Base-by-base conservation (phyloP, 371 early-diverging fungal genomes). In the Caulochytrium protostelioides region DNA sequence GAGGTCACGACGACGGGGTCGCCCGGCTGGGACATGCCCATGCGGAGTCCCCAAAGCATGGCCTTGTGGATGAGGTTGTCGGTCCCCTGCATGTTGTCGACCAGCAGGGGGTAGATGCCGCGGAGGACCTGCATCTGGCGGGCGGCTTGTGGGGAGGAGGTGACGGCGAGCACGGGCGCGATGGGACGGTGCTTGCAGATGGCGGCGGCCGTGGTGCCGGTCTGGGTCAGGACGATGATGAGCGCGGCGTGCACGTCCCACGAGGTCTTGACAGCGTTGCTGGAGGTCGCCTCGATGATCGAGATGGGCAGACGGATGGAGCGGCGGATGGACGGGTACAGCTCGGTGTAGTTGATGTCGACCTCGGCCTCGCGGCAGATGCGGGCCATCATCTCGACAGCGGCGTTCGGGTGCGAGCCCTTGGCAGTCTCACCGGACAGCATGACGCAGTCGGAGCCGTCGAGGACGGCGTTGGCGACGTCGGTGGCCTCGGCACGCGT, bases 401-500 rank as follows among this genome's bases (percentile, higher is more conserved):
- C 55, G 7, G 22, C 29, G 24, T 46, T 21, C 4, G 61, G 61
- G 46, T 47, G 46, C 3, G 57, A 28, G 3, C 57, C 98, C 56
- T 83, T 83, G 35, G 98, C 98, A 2, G 94, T 95, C 62, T 98
- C 98, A 41, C 87, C 92, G 32, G 91, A 90, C 35, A 97, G 65
- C 98, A 98, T 98, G 46, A 97, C 94, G 52, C 87, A 82, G 58
- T 92, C 97, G 25, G 89, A 82, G 32, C 94, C 95, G 55, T 92
- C 92, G 39, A 89, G 49, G 9, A 94, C 76, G 26, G 98, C 97
- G 61, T 97, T 92, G 23, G 97, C 91, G 22, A 98, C 92, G 55
- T 98, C 98, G 24, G 83, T 83, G 9, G 87, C 87, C 54, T 98
- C 98, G 32, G 98, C 92, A 53, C 98, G 81, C 22, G 94, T 97